Percentiles rank a stretch among this genome's conserved stretches.
These are phyloP conservation scores for Collybia sordida DNA, from an alignment of 768 basidiomycete species.

Conservation along the genomic window DNA sequence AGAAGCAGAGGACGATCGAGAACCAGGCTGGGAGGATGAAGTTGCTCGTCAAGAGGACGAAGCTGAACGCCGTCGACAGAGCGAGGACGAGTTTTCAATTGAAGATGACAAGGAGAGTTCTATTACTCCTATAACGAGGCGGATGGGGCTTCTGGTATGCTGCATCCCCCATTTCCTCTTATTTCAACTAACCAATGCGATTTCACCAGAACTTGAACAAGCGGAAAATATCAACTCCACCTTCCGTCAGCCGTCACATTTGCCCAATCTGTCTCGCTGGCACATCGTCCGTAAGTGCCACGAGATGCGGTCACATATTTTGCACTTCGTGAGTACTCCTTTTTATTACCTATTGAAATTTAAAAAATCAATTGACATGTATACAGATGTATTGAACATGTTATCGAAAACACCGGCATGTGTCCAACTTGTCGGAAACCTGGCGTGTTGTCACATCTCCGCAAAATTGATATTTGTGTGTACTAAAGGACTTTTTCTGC, in stretches of 20 bases:
- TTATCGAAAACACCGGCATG: not conserved
- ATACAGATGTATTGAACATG: conserved; percentile 1
- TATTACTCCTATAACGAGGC: not conserved
- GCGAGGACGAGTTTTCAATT: not conserved
- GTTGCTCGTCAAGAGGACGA: not conserved
- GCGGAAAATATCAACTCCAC: not conserved
- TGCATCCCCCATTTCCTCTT: no score
- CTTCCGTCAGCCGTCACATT: not conserved
- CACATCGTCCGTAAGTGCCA: not conserved
- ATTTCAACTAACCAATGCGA: no score
- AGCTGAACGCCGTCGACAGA: not conserved
- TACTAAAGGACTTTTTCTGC: not conserved
- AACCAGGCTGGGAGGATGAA: not conserved
- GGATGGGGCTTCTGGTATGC: not conserved
- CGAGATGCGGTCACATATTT: not conserved
- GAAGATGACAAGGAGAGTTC: not conserved
- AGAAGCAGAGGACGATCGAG: not conserved
- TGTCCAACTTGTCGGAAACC: conserved; percentile 2
- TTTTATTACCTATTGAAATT: not conserved
- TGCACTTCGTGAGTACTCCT: not conserved
- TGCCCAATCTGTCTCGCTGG: not conserved
- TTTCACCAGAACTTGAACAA: not conserved
- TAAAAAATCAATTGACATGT: not conserved
- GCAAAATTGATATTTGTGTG: not conserved
- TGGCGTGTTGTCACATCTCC: not conserved